Base-by-base conservation (phyloP, 257 asterid species). In the Marsdenia floribunda region DNA sequence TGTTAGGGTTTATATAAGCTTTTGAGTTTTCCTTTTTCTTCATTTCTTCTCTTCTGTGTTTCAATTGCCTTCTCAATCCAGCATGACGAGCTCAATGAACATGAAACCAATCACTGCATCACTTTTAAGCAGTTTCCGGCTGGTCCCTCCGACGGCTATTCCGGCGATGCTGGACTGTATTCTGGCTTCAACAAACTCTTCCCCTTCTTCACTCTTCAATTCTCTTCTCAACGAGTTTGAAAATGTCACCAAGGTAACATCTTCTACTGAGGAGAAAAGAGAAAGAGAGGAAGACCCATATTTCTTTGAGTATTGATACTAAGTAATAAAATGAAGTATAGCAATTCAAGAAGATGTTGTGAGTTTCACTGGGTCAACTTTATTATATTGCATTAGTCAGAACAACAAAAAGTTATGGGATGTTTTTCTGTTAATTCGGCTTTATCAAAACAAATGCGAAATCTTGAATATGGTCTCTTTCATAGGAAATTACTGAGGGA, bases 121-220 rank as follows among this genome's bases (percentile, higher is more conserved):
- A 53, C 86, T 93, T 8, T 64, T 80, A 81, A 80, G 77, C 76
- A 87, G 98, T 76, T 93, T 90, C 88, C 86, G 89, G 85, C 86
- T 79, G 42, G 88, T 91, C 0, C 96, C 98, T 18, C 87, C 94
- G 84, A 82, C 78, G 11, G 93, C 96, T 21, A 64, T 90, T 61
- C 96, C 96, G 79, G 88, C 85, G 42, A 85, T 91, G 87, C 79
- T 93, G 58, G 98, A 93, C 78, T 93, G 97, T 73, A 78, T 93
- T 22, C 79, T 91, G 75, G 81, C 87, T 76, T 85, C 98, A 67
- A 90, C 90, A 14, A 54, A 71, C 78, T 81, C 77, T 15, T 83
- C 93, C 79, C 90, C 97, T 8, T 81, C 93, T 9, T 84, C 87
- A 44, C 82, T 91, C 59, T 88, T 90, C 81, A 65, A 77, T 42